phyloP scores from a whole-genome alignment of 169 alveolate genomes.

The Cryptosporidium bovis region DNA sequence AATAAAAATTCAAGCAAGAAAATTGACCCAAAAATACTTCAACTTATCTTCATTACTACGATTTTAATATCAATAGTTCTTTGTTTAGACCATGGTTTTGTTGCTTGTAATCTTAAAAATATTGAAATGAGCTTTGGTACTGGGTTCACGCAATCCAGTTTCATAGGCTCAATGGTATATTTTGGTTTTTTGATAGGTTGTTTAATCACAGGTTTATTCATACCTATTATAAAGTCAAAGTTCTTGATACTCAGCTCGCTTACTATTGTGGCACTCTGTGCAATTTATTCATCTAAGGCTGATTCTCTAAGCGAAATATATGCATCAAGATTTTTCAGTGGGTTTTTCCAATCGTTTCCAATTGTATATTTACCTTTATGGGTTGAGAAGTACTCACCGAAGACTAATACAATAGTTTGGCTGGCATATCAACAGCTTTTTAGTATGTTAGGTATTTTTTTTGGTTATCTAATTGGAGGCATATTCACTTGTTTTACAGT shows the following conservation, averaged over 20 bases:
- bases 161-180: slow-evolving; percentile 67
- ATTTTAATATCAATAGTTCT: slow-evolving; percentile 32
- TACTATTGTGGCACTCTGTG: background rate
- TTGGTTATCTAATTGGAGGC: slow-evolving; percentile 67
- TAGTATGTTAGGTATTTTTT: slow-evolving; percentile 63
- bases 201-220: slow-evolving; percentile 46
- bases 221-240: slow-evolving; percentile 60
- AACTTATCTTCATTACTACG: slow-evolving; percentile 6
- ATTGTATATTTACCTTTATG: slow-evolving; percentile 63
- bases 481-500: slow-evolving; percentile 49
- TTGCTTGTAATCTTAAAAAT: slow-evolving; percentile 46
- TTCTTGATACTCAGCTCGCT: slow-evolving; percentile 28
- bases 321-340: slow-evolving; percentile 70
- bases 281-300: slow-evolving; percentile 51
- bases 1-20: background rate
- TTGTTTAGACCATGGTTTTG: slow-evolving; percentile 71
- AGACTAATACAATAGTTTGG: slow-evolving; percentile 42
- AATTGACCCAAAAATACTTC: slow-evolving; percentile 20
- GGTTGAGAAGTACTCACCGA: slow-evolving; percentile 66
- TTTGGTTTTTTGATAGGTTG: slow-evolving; percentile 71
- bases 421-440: slow-evolving; percentile 67
- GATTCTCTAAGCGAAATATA: slow-evolving; percentile 23
- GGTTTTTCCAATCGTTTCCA: slow-evolving; percentile 54
- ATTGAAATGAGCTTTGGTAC: slow-evolving; percentile 62
- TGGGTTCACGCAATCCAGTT: slow-evolving; percentile 72